phyloP scores from a whole-genome alignment of 108 stramenopile species.

The Skeletonema marinoi region DNA sequence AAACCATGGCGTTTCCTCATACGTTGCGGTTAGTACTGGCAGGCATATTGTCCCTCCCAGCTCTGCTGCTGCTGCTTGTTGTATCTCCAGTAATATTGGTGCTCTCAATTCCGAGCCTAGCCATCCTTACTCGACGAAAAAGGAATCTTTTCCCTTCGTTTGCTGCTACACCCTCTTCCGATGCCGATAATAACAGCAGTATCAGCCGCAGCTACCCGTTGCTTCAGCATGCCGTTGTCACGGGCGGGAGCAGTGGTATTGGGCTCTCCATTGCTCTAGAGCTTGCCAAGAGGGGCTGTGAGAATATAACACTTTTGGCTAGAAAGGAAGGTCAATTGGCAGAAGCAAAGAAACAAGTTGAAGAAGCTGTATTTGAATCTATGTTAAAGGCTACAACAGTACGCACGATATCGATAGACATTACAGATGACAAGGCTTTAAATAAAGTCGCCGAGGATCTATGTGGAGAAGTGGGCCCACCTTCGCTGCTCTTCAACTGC shows the following conservation, averaged over 20 bases:
- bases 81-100: constrained; percentile 54
- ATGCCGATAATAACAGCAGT: neutral
- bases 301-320: constrained; percentile 74
- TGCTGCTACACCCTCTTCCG: neutral
- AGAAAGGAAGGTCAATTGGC: constrained; percentile 64
- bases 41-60: constrained; percentile 63
- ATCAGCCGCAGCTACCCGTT: constrained; percentile 17
- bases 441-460: constrained; percentile 43
- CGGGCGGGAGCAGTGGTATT: constrained; percentile 88
- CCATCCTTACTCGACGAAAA: constrained; percentile 56
- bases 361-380: constrained; percentile 34
- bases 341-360: constrained; percentile 50
- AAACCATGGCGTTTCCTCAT: constrained; percentile 38
- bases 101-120: constrained; percentile 60
- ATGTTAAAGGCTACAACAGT: constrained; percentile 16
- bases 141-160: constrained; percentile 23
- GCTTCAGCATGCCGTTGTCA: constrained; percentile 73
- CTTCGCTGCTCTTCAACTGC: constrained; percentile 70
- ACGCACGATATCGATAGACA: constrained; percentile 61
- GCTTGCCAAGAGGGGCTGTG: constrained; percentile 56
- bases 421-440: constrained; percentile 56
- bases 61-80: constrained; percentile 44
- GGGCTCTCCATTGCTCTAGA: constrained; percentile 78
- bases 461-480: constrained; percentile 29
- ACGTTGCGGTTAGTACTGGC: constrained; percentile 35